Conservation (phyloP, 2,329 filamentous ascomycete species). For the Hyphodiscus sp. region DNA sequence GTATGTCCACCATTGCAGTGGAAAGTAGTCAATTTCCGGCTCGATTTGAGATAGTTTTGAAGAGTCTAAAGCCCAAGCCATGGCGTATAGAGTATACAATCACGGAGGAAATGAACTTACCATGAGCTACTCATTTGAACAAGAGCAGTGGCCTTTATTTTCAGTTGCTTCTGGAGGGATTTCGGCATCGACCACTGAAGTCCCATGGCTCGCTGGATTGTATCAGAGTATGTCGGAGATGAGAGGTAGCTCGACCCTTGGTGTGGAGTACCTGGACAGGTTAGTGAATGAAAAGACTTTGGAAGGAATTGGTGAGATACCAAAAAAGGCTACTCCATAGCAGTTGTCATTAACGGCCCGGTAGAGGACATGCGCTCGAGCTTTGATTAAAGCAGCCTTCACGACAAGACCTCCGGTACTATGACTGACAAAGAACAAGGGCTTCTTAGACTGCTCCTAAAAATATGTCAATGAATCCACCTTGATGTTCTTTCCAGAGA, state of each 20-base stretch:
- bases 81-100: no score
- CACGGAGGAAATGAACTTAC: no score
- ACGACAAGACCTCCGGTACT: background rate
- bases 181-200: background rate
- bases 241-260: background rate
- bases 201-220: background rate
- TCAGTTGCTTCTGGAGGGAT: background rate
- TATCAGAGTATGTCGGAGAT: background rate
- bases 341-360: background rate
- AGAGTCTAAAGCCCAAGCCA: no score
- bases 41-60: no score
- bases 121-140: background rate
- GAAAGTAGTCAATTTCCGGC: no score
- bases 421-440: background rate
- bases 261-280: background rate
- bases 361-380: background rate
- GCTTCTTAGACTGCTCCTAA: background rate
- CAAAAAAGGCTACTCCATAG: background rate
- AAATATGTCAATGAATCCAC: background rate
- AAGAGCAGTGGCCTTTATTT: background rate
- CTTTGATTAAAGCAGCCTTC: background rate
- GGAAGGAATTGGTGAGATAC: background rate
- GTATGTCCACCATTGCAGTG: no score
- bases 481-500: background rate
- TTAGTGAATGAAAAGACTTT: background rate